Base-by-base conservation (phyloP, 257 asterid genomes). In the Forsythia suspensa region DNA sequence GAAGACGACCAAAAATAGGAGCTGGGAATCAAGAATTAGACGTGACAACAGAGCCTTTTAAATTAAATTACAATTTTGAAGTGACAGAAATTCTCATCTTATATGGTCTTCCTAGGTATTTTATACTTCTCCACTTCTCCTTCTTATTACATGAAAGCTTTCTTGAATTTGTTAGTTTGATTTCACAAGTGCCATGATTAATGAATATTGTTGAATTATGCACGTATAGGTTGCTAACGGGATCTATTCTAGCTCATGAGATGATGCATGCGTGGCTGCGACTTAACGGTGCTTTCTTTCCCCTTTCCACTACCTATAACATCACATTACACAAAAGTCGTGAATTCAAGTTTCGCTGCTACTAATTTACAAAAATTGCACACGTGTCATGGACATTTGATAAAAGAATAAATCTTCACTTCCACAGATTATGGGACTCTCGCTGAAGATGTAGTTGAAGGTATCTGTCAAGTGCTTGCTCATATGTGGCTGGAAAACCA, bases 401-500 rank as follows among this genome's bases (percentile, higher is more conserved):
- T 12, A 18, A n/a, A 0, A 0, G 24, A 18, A 57, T 57, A 8
- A n/a, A 20, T 57, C 29, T 18, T 29, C 34, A 29, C 34, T 29
- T 29, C 73, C 73, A 68, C 59, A 95, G 99, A 98, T 44, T 95
- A 79, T 79, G 96, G 90, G 76, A 85, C 82, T 40, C 90, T 93
- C 40, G 82, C 94, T 81, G 95, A 92, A 84, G 99, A 93, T 8
- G 90, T 95, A 11, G 98, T 91, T 80, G 99, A 95, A 89, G 99
- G 99, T 16, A 95, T 95, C 42, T 93, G 99, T 76, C 99, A 95
- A 74, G 98, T 95, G 34, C 88, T 95, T 6, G 99, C 97, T 21
- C 90, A 89, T 59, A 90, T 92, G 95, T 95, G 99, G 99, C 77
- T 95, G 79, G 92, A 95, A 84, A 86, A 97, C 71, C 92, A 93